A percentile compares a stretch with the other conserved stretches of the same genome.
Conservation (phyloP, 768 basidiomycete species). For the Boletus tomentosulus region DNA sequence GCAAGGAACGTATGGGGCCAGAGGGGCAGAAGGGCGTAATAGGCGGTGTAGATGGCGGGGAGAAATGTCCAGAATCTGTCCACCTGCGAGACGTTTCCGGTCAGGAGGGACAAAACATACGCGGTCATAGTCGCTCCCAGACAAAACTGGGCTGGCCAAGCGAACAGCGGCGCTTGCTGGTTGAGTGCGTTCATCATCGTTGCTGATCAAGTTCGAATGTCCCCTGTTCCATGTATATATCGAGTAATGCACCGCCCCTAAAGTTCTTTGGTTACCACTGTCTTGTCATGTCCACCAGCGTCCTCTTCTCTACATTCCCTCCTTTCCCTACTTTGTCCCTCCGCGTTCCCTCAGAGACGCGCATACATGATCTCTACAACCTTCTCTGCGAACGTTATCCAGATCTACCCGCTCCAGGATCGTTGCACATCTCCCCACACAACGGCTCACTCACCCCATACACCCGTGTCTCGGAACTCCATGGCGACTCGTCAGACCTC, state of each 20-base stretch:
- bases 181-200: slow-evolving; percentile 13
- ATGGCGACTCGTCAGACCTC: slow-evolving; percentile 34
- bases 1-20: slow-evolving; percentile 41
- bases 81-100: slow-evolving; percentile 81
- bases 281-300: slow-evolving; percentile 41
- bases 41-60: slow-evolving; percentile 78
- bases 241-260: neutral
- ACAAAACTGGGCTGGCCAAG: slow-evolving; percentile 66
- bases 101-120: slow-evolving; percentile 61
- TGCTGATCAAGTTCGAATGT: neutral
- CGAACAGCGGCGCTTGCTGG: slow-evolving; percentile 34
- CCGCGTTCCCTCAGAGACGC: slow-evolving; percentile 38
- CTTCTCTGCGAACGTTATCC: slow-evolving; percentile 46
- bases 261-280: neutral
- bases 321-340: slow-evolving; percentile 58
- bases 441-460: slow-evolving; percentile 30
- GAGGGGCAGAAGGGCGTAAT: slow-evolving; percentile 74
- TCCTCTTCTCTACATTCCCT: slow-evolving; percentile 57
- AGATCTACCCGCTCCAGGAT: slow-evolving; percentile 39
- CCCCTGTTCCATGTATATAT: neutral
- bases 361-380: slow-evolving; percentile 39
- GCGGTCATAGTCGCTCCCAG: slow-evolving; percentile 41
- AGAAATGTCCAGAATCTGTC: slow-evolving; percentile 80
- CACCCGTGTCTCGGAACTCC: slow-evolving; percentile 35
- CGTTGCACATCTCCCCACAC: slow-evolving; percentile 41